Evolutionary conservation across 148 eudicot genomes (phyloP), one percentile per base, ranked within the genome.

Genomic region (Rhododendron vialii): DNA sequence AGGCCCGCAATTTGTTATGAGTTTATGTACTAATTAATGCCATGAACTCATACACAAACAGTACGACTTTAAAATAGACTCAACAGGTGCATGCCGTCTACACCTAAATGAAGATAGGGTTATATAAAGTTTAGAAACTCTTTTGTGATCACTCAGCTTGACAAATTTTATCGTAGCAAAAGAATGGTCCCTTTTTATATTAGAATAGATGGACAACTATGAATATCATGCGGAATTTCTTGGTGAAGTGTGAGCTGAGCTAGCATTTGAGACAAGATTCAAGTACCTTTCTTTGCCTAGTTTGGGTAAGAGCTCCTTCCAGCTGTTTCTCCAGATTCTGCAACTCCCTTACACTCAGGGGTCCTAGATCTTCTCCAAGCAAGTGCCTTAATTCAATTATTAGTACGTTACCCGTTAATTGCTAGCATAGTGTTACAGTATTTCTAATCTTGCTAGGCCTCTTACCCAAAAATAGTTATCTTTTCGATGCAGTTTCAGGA

Each of bases 291-390:
- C 96, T 94, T 83, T 94, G 96, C 89, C 98, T 92, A 50, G 95
- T 89, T 87, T 92, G 93, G 47, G 90, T 87, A 87, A 96, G 99
- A 85, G 97, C 95, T 69, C 89, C 94, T 88, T 96, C 99, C 53
- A 95, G 95, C 88, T 96, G 99, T 87, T 93, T 96, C 87, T 96
- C 99, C 78, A 96, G 97, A 91, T 87, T 91, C 81, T 94, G 97
- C 88, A 96, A 84, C 87, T 96, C 99, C 85, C 94, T 95, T 83
- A 94, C 82, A 87, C 89, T 95, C 86, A 96, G 78, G 51, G 90
- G 91, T 67, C 96, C 98, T 67, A 96, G 92, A 86, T 96, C 98
- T 90, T 96, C 99, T 86, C 99, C 98, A 38, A 94, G 93, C 93
- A 96, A 88, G 80, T 96, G 94, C 93, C 99, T 96, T 30, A 30